Conservation (phyloP, 1,284 basidiomycete genomes). For the Malassezia sp. region DNA sequence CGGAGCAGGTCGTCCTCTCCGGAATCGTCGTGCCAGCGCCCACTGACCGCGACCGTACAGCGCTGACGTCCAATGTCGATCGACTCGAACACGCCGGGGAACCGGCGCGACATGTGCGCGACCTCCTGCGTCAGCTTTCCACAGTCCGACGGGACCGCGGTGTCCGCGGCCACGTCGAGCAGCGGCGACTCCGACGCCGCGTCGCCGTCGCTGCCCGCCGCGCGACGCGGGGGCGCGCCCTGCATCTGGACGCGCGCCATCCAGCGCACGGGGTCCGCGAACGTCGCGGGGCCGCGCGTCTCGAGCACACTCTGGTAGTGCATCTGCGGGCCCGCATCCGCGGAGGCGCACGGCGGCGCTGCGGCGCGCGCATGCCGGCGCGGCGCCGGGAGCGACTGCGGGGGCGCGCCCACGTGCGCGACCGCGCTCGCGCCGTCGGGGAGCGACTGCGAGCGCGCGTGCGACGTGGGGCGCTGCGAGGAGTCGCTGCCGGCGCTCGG, state of each 20-base stretch:
- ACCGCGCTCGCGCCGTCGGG: neutral
- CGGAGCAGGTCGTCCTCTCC: conserved; percentile 36
- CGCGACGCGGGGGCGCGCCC: too few relatives aligned
- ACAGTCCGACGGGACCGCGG: conserved; percentile 16
- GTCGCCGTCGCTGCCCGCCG: conserved; percentile 3
- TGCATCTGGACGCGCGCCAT: conserved; percentile 2
- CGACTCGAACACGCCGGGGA: conserved; percentile 30
- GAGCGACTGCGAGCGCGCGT: neutral
- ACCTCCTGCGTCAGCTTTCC: conserved; percentile 26
- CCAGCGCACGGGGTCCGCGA: neutral
- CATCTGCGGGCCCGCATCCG: conserved; percentile 10
- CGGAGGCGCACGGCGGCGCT: neutral
- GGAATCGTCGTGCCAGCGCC: conserved; percentile 34
- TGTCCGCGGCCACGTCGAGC: conserved; percentile 14
- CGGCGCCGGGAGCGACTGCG: neutral
- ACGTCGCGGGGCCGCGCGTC: neutral
- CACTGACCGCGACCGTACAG: conserved; percentile 34
- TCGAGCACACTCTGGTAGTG: conserved; percentile 7
- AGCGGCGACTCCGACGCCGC: neutral
- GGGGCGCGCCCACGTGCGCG: neutral
- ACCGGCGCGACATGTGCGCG: conserved; percentile 26
- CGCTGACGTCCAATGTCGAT: conserved; percentile 32
- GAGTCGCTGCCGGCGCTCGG: conserved; percentile 49
- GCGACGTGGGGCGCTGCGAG: neutral
- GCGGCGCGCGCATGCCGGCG: neutral